A percentile compares a stretch with the other conserved stretches of the same genome.
Conservation (phyloP, 2,329 filamentous ascomycete species). For the Verticillium alfalfae region DNA sequence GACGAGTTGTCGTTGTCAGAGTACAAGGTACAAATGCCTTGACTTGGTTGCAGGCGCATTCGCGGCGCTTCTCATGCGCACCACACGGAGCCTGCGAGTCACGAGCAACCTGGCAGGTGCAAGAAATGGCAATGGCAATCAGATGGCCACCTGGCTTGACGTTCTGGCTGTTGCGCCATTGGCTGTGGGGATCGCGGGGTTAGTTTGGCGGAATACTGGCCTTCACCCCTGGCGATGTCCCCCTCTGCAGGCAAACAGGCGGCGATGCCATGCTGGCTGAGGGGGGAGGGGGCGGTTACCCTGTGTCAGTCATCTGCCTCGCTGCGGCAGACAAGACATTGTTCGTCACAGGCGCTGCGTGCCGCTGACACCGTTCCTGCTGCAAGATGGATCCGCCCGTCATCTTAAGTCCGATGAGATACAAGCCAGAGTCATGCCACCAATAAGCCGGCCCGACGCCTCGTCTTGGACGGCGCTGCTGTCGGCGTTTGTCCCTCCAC, state of each 20-base stretch:
- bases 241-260: not conserved
- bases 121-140: not conserved
- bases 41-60: not conserved
- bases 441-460: not conserved
- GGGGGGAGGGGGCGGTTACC: no score
- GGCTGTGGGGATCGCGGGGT: not conserved
- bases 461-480: not conserved
- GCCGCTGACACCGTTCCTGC: not conserved
- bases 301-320: not conserved
- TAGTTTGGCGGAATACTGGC: not conserved
- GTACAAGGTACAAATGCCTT: not conserved
- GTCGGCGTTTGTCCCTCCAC: not conserved
- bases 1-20: not conserved
- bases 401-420: not conserved
- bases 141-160: not conserved
- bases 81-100: not conserved
- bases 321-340: not conserved
- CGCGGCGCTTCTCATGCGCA: not conserved
- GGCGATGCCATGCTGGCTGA: not conserved
- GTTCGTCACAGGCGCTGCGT: not conserved
- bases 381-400: not conserved
- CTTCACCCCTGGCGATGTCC: not conserved
- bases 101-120: not conserved
- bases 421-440: not conserved
- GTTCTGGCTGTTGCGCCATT: not conserved